Evolutionary conservation across 352 stramenopile genomes (phyloP).

Genomic region (Pythium periplocum): DNA sequence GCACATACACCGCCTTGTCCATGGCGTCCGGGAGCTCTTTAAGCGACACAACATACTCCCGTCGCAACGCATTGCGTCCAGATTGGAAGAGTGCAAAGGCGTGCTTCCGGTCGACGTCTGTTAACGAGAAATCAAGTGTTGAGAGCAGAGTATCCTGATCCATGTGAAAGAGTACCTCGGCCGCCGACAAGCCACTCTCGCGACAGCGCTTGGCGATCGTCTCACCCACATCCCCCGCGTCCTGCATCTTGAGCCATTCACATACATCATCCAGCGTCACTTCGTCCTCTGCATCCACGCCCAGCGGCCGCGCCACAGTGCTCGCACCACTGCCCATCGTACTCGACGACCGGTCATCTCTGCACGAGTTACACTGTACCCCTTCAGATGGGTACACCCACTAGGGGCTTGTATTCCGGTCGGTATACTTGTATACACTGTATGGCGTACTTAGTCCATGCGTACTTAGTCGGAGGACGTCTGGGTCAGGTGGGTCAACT

Average conservation of each 20-base stretch:
- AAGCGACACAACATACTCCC: conserved; percentile 38
- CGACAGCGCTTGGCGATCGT: conserved; percentile 9
- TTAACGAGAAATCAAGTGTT: conserved; percentile 10
- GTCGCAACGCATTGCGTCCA: conserved; percentile 20
- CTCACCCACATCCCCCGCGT: conserved; percentile 2
- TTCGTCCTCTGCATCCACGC: too few species aligned
- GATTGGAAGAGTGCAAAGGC: conserved; percentile 13
- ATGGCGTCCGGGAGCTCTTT: conserved; percentile 84
- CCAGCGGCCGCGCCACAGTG: neutral
- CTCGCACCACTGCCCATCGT: conserved; percentile 25
- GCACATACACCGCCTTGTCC: conserved; percentile 80
- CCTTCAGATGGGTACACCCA: too few species aligned
- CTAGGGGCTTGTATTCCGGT: too few species aligned
- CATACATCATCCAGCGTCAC: conserved; percentile 24
- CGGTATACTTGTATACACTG: too few species aligned
- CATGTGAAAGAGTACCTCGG: conserved; percentile 25
- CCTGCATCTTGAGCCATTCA: conserved; percentile 24
- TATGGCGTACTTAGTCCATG: too few species aligned
- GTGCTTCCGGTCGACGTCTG: conserved; percentile 9
- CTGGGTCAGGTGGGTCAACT: too few species aligned
- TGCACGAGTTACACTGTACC: too few species aligned
- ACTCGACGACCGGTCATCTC: conserved; percentile 3
- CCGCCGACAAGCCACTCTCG: conserved; percentile 17
- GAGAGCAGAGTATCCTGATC: conserved; percentile 25
- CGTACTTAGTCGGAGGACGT: too few species aligned